Conservation (phyloP, 2,329 filamentous ascomycete genomes). For the Diaporthe sp. region DNA sequence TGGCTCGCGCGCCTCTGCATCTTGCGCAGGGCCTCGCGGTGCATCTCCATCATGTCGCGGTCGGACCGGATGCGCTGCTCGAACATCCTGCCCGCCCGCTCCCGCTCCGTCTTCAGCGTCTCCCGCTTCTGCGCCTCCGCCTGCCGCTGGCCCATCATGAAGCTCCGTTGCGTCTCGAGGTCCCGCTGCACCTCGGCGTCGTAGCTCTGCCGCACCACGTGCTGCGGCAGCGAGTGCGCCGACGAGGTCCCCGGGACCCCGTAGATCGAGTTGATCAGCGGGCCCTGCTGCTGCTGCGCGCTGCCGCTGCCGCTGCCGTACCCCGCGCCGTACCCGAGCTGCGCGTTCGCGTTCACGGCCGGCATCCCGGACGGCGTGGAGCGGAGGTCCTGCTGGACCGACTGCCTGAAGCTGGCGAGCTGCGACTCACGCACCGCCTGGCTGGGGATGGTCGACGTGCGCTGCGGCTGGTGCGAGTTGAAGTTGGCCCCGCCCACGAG, state of each 20-base stretch:
- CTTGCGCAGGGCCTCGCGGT: slow-evolving; percentile 83
- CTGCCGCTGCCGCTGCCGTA: slow-evolving; percentile 44
- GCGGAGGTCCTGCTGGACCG: slow-evolving; percentile 73
- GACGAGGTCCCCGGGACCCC: slow-evolving; percentile 40
- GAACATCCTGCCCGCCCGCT: slow-evolving; percentile 73
- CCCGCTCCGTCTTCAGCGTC: slow-evolving; percentile 69
- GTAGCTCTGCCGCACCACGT: slow-evolving; percentile 47
- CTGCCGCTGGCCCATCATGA: slow-evolving; percentile 73
- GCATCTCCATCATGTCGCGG: slow-evolving; percentile 80
- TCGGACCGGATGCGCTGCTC: slow-evolving; percentile 80
- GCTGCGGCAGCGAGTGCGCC: slow-evolving; percentile 41
- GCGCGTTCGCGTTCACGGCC: slow-evolving; percentile 19
- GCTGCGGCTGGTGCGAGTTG: slow-evolving; percentile 67
- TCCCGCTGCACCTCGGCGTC: slow-evolving; percentile 60
- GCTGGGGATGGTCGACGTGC: slow-evolving; percentile 59
- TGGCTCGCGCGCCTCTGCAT: slow-evolving; percentile 73
- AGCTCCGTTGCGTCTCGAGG: slow-evolving; percentile 68
- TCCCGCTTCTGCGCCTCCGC: slow-evolving; percentile 73
- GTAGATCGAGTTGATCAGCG: slow-evolving; percentile 40
- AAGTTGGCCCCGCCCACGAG: neutral
- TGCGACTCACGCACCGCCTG: slow-evolving; percentile 67
- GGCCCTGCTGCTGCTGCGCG: neutral
- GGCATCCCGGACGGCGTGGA: slow-evolving; percentile 50
- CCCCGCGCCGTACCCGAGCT: slow-evolving; percentile 22
- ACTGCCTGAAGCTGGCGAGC: slow-evolving; percentile 77